Evolutionary conservation across 352 stramenopile genomes (phyloP).

Genomic region (Phytophthora capsici): DNA sequence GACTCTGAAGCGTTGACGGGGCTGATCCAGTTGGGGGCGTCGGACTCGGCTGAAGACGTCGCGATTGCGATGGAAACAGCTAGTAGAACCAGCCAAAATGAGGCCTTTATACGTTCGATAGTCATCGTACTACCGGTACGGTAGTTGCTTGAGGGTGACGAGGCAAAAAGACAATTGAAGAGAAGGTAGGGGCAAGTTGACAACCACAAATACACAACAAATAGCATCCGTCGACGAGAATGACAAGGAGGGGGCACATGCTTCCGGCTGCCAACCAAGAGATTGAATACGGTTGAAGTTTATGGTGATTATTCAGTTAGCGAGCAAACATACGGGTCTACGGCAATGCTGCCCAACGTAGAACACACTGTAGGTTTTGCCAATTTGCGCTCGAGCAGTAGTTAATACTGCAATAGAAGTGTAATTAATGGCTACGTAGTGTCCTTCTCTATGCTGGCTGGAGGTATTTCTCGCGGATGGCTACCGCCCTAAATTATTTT

Average conservation of each 20-base stretch:
- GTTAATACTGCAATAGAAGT: too few relatives aligned
- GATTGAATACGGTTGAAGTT: conserved; percentile 5
- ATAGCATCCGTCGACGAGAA: conserved; percentile 10
- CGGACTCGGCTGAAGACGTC: conserved; percentile 3
- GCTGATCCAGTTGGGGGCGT: conserved; percentile 40
- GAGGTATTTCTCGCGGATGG: too few relatives aligned
- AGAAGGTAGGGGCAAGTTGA: background rate
- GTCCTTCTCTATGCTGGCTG: too few relatives aligned
- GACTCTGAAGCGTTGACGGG: conserved; percentile 28
- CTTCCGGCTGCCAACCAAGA: conserved; percentile 1
- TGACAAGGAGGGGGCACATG: conserved; percentile 3
- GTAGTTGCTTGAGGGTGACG: background rate
- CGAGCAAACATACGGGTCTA: conserved; percentile 7
- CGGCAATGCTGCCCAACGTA: background rate
- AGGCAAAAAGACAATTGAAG: background rate
- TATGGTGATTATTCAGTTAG: conserved; percentile 1
- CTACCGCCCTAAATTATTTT: background rate
- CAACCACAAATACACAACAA: conserved; percentile 6
- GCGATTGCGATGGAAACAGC: conserved; percentile 3
- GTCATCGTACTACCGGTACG: background rate
- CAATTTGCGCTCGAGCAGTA: too few relatives aligned
- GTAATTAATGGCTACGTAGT: too few relatives aligned
- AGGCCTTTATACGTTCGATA: conserved; percentile 1
- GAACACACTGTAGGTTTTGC: too few relatives aligned
- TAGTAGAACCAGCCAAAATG: background rate